A percentile compares a stretch with the other conserved stretches of the same genome.
Evolutionary conservation across 805 yeast genomes (phyloP).

Genomic region (Ascoidea tarda): DNA sequence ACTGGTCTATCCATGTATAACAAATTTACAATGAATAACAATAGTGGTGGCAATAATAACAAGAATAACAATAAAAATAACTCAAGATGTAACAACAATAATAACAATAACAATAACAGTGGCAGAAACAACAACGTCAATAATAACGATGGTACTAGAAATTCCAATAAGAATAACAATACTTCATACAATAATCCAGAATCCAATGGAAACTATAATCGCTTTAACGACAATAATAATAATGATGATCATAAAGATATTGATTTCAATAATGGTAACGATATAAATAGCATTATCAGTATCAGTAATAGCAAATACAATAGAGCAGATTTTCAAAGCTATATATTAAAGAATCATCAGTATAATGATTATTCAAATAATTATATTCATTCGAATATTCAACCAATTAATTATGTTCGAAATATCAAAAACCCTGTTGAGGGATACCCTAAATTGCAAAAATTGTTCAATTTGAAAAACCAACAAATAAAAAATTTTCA

Average conservation of each 20-base stretch:
- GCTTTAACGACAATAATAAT: slow-evolving; percentile 3
- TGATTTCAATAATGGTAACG: slow-evolving; percentile 1
- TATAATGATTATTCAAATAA: slow-evolving; percentile 67
- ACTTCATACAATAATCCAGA: slow-evolving; percentile 21
- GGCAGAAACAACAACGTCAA: slow-evolving; percentile 34
- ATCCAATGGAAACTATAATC: too few relatives aligned
- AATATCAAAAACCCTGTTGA: slow-evolving; percentile 54
- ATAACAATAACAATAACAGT: slow-evolving; percentile 23
- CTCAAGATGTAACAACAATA: too few relatives aligned
- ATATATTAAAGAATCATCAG: slow-evolving; percentile 15
- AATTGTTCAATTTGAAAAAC: slow-evolving; percentile 49
- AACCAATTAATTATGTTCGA: slow-evolving; percentile 51
- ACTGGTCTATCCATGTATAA: too few relatives aligned
- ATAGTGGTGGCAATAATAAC: too few relatives aligned
- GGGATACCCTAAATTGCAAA: slow-evolving; percentile 79
- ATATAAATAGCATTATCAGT: slow-evolving; percentile 7
- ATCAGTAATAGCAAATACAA: slow-evolving; percentile 11
- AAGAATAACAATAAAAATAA: too few relatives aligned
- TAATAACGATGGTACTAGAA: slow-evolving; percentile 41
- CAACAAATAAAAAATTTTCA: slow-evolving; percentile 40
- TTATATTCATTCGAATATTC: slow-evolving; percentile 44
- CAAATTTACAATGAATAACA: too few relatives aligned
- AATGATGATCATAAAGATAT: too few relatives aligned
- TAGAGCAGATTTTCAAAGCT: not conserved
- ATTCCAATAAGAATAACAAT: slow-evolving; percentile 29